phyloP scores from a whole-genome alignment of 78 protist genomes.

The Thecamonas trahens region DNA sequence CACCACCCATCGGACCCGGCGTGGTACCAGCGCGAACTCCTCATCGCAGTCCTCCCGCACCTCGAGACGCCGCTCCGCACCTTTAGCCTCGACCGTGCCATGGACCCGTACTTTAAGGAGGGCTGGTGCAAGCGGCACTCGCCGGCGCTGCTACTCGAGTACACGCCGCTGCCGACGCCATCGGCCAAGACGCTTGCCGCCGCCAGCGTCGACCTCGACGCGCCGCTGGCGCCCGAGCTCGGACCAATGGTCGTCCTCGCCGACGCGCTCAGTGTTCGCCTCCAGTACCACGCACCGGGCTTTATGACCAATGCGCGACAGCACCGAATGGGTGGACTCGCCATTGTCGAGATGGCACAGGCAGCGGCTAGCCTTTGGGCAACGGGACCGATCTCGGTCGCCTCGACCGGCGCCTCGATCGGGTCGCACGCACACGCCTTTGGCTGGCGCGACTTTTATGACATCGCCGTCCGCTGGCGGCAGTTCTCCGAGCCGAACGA shows the following conservation, averaged over 20 bases:
- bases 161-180: background rate
- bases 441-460: slow-evolving; percentile 56
- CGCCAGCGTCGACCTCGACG: background rate
- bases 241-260: slow-evolving; percentile 5
- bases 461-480: slow-evolving; percentile 50
- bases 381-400: background rate
- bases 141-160: background rate
- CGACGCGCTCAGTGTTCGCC: slow-evolving; percentile 9
- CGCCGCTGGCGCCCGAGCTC: background rate
- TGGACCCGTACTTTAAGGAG: slow-evolving; percentile 9
- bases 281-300: slow-evolving; percentile 48
- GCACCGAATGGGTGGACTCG: slow-evolving; percentile 41
- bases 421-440: background rate
- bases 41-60: background rate
- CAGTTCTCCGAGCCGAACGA: slow-evolving; percentile 68
- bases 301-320: slow-evolving; percentile 46
- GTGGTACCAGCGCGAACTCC: slow-evolving; percentile 13
- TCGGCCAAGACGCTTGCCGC: background rate
- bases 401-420: background rate
- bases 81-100: background rate
- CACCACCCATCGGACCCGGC: slow-evolving; percentile 1
- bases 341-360: slow-evolving; percentile 43
- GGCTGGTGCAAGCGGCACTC: slow-evolving; percentile 6
- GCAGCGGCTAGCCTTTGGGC: background rate
- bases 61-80: slow-evolving; percentile 1